Base-by-base conservation (phyloP, 1,284 basidiomycete species). In the Rhizoctonia solani region DNA sequence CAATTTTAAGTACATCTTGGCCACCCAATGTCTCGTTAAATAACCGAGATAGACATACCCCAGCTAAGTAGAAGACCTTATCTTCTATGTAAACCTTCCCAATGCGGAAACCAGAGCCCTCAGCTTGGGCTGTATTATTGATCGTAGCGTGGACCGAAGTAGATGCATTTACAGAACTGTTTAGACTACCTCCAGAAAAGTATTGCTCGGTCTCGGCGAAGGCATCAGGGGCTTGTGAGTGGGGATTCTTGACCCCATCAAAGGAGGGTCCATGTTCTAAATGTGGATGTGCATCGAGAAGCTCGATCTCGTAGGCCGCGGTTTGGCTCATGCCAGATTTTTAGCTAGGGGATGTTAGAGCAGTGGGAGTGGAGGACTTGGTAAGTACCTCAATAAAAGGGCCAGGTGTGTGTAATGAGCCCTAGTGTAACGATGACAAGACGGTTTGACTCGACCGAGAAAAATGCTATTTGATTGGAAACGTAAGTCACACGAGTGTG, bases 231-330 rank as follows among this genome's bases (percentile, higher is more conserved):
- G 19, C n/a, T 44, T 44, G 41, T 4, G 41, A 4, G 41, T 44
- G 41, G 41, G 14, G 19, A 16, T 5, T 16, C 27, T 47, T 59
- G 8, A 42, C 27, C 3, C 19, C 9, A 8, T 39, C 37, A 16
- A 39, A 39, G 37, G 54, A 56, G 23, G 19, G 25, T 1, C 42
- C 55, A 13, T 42, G 42, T 29, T 59, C 55, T 25, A 47, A 34
- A 5, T 27, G 39, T 21, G 55, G 55, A 14, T 46, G 55, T n/a
- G 30, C 55, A 42, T 59, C 55, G 25, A 59, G 54, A 19, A 56
- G 55, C n/a, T 47, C 30, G 21, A 59, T 34, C 16, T 59, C 39
- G 21, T 42, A 59, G 21, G 55, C 47, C 8, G 29, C 27, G 44
- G 42, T 42, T 27, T 47, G 55, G 29, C 55, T 59, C 55, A 59